Evolutionary conservation across 2,329 filamentous ascomycete species (phyloP), one percentile per base, ranked within the genome.

Genomic region (Colletotrichum caudatum): DNA sequence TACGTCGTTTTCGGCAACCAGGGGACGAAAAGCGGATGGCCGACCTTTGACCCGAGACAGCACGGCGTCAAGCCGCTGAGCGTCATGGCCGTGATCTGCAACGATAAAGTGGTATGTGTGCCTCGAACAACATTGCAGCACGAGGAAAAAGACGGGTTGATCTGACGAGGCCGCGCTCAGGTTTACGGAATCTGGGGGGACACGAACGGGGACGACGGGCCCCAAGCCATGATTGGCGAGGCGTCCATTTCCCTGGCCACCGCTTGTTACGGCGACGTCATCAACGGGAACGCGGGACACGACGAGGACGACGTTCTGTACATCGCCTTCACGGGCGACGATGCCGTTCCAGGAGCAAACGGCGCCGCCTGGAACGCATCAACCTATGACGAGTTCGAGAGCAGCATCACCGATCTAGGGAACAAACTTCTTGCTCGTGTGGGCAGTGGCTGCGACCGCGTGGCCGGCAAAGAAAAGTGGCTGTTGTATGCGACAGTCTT

Each of bases 121-220:
- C 3, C 9, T 1, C 4, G 23, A 9, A 9, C 14, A 48, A 2
- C 18, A 1, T 8, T 8, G 12, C 18, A 39, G 0, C 18, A 0
- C 16, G 12, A 50, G 2, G n/a, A n/a, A 11, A 39, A 14, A 29
- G n/a, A 14, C 39, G 46, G 2, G 51, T n/a, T 29, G 8, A 35
- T 61, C 50, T 26, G 2, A 51, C 66, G 39, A 56, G 16, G 26
- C 1, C 14, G 35, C 14, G 11, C 50, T 0, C 61, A 87, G 84
- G 81, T 85, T 73, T 90, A 90, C 75, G 88, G 87, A 14, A 80
- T 90, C 61, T 91, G 88, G 88, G 89, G 88, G 26, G 88, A 91
- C 73, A 86, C 85, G 44, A 91, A 91, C 72, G 89, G 88, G 54
- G 86, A 84, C 59, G 84, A 86, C 61, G 83, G 84, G 2, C 70